Base-by-base conservation (phyloP, 805 yeast species). In the Metschnikowia koreensis region DNA sequence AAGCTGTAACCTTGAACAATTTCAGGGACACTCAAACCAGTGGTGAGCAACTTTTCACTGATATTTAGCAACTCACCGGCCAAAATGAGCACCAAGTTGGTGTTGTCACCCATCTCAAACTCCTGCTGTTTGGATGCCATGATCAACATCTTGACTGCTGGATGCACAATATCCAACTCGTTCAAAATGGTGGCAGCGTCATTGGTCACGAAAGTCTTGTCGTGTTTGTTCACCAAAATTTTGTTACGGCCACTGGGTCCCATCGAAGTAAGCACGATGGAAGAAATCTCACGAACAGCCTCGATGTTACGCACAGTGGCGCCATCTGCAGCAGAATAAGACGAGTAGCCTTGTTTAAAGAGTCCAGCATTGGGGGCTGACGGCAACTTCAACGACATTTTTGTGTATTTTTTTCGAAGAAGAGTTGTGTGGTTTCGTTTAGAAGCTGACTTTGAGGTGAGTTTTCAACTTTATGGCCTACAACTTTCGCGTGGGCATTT, bases 41-140 rank as follows among this genome's bases (percentile, higher is more conserved):
- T 70, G 7, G 86, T 81, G 51, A 93, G 74, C 59, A 94, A 76
- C 67, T 89, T 89, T 69, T 92, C 97, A 46, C 96, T 89, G 60
- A 88, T 83, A 63, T 83, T 86, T 57, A 94, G 79, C 52, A 94
- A 75, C 68, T 94, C 98, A 50, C 98, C 98, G 27, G 97, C 97
- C 55, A 94, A 79, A 37, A 93, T 82, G 60, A 94, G 81, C 40
- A 94, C 98, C 56, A 92, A 80, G 70, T 93, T 94, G 26, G 97
- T 89, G 63, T 89, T 89, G 71, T 94, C 99, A 54, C 99, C 99
- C 90, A 93, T 87, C 76, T 93, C 99, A 61, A 83, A 81, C 68
- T 94, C 97, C 73, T 94, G 99, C 75, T 94, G 99, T 67, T 93
- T 89, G 12, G 96, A 84, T 17, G 98, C 96, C 97, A 91, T 91